These are phyloP conservation scores for Diplotaxis tenuifolia DNA, from an alignment of 345 rosid genomes.

Conservation along the genomic window DNA sequence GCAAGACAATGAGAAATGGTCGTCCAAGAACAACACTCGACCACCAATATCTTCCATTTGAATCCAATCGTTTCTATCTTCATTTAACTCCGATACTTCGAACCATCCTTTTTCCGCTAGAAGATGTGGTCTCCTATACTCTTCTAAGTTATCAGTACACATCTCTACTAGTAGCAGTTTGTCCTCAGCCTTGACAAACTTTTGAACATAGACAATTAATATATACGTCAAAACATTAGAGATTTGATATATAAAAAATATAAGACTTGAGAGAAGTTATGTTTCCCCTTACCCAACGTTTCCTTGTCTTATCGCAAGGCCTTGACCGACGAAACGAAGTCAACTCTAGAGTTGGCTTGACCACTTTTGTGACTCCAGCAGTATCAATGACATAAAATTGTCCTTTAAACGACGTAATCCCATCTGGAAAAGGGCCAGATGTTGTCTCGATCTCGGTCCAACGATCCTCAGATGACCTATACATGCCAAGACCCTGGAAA, in stretches of 20 bases:
- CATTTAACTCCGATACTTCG: background rate
- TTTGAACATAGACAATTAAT: background rate
- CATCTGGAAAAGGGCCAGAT: background rate
- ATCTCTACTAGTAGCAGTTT: background rate
- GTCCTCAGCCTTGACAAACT: background rate
- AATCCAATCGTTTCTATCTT: background rate
- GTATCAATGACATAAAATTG: constrained; percentile 11
- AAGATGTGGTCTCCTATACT: background rate
- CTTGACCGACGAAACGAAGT: constrained; percentile 10
- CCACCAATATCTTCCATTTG: background rate
- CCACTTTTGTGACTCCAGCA: constrained; percentile 13
- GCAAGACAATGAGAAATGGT: background rate
- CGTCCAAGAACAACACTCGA: background rate
- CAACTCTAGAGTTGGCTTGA: constrained; percentile 10
- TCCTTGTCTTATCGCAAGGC: constrained; percentile 14
- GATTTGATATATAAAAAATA: no score
- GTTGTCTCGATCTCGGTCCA: constrained; percentile 26
- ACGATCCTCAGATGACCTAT: constrained; percentile 9
- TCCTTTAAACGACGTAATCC: constrained; percentile 7
- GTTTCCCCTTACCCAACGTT: constrained; percentile 22
- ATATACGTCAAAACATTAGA: no score
- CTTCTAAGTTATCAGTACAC: background rate
- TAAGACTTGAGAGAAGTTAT: background rate
- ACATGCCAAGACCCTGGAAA: constrained; percentile 10
- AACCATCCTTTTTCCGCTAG: background rate